Base-by-base conservation (phyloP, 495 filamentous ascomycete species). In the Penicillium nucicola region DNA sequence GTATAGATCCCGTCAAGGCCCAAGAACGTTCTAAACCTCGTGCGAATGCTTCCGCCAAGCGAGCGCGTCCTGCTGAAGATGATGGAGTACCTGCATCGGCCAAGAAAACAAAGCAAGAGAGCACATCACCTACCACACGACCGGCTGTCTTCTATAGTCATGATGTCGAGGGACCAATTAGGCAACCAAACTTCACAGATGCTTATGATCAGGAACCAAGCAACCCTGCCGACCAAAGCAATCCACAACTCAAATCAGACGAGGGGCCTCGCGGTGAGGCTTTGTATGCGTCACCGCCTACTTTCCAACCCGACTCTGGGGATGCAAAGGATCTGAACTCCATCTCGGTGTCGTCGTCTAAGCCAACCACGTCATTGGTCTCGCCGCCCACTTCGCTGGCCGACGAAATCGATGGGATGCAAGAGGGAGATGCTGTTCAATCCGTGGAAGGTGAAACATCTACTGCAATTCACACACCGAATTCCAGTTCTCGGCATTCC, bases 1-100 rank as follows among this genome's bases (percentile, higher is more conserved):
- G 81, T 44, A 76, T 86, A 25, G 84, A 87, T 56, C 82, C 82
- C 1, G 61, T 80, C 50, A 86, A 85, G 48, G 77, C 80, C 6
- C 73, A 77, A 41, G 83, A 85, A 58, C 65, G 74, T 18, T 77
- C 82, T 4, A 77, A 82, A 42, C 83, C 82, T 42, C 75, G 82
- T 50, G 78, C 77, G 17, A 71, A 75, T 31, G 68, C 66, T 43
- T 65, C 69, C 4, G 61, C 68, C 17, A 80, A 82, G 52, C 70
- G 77, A 38, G 70, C 73, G n/a, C 70, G 72, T 13, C 56, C 67
- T 4, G 68, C 65, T 55, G 75, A 75, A 17, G 74, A 71, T 17
- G 67, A 61, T 17, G 30, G 48, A 6, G 35, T 40, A 22, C 52
- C 58, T 32, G 37, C 40, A 5, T n/a, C 59, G 1, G 57, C 55